These are phyloP conservation scores for Royoungia palumana DNA, from an alignment of 768 basidiomycete genomes.

Conservation along the genomic window DNA sequence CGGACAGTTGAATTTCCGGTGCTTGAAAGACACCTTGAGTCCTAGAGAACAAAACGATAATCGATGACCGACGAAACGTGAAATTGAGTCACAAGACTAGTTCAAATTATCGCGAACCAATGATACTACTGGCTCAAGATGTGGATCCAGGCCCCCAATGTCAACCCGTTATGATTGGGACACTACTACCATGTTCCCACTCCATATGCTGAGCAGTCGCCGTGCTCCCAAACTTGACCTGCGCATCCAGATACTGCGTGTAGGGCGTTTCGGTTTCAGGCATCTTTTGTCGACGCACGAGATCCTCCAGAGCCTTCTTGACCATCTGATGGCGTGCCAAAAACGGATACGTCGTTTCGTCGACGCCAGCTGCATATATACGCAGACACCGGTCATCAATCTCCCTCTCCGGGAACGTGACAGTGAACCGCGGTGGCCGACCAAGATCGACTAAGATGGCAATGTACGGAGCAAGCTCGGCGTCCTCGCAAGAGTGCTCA, in stretches of 20 bases:
- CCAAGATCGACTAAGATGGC: slow-evolving; percentile 12
- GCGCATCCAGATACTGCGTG: neutral
- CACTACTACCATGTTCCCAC: slow-evolving; percentile 6
- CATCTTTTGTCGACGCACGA: neutral
- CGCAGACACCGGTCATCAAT: slow-evolving; percentile 5
- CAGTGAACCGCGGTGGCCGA: neutral
- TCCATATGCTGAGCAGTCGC: neutral
- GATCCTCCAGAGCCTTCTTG: neutral
- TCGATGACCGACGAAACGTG: too few relatives aligned
- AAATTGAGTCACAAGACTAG: too few relatives aligned
- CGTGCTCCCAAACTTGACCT: slow-evolving; percentile 2
- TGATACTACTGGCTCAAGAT: too few relatives aligned
- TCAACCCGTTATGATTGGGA: too few relatives aligned
- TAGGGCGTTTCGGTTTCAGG: neutral
- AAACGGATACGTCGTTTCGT: slow-evolving; percentile 3
- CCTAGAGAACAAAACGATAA: too few relatives aligned
- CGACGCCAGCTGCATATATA: neutral
- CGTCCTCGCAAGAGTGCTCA: neutral
- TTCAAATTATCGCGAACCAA: too few relatives aligned
- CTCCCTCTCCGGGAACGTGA: neutral
- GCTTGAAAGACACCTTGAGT: too few relatives aligned
- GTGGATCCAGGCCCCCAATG: too few relatives aligned
- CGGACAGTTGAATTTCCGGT: too few relatives aligned
- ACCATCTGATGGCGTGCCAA: neutral
- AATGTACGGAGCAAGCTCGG: neutral